Evolutionary conservation across 768 basidiomycete genomes (phyloP), one percentile per base, ranked within the genome.

Genomic region (Tephrocybe sp.): DNA sequence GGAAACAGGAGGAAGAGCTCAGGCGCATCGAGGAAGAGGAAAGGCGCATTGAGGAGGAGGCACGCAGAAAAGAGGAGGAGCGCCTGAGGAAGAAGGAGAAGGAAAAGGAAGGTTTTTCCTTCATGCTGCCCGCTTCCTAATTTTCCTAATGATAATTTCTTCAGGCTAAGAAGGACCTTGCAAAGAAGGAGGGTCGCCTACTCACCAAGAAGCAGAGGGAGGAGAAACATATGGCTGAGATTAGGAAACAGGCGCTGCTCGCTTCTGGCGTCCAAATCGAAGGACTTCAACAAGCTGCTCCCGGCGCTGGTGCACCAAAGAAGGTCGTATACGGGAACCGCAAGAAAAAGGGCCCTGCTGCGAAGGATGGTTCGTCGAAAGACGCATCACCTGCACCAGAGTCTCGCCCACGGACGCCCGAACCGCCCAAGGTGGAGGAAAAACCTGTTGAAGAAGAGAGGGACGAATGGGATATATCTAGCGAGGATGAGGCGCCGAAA

Each of bases 151-250:
- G 47, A 24, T 24, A 29, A 27, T 31, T 40, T 38, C 46, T 52
- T n/a, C 61, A 94, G 93, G 86, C 82, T 38, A 97, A 95, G 68
- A 84, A 83, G 44, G 94, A 97, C 59, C 64, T 88, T 44, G 86
- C 89, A 12, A 92, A 89, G 78, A 95, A 94, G 65, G 94, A 98
- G 70, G 97, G 97, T 19, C 82, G 88, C 39, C 72, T 95, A 21
- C 77, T 98, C 42, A 98, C 95, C n/a, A 94, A 95, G 68, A 97
- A 94, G 69, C 94, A 98, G 66, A 95, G 93, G 68, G 88, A 91
- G 61, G 94, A 97, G 65, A 85, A 79, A 58, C 89, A 88, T 18
- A 88, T 84, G 56, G 94, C 92, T 2, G 94, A 97, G 65, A 82
- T 91, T 24, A 85, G 94, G 48, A 89, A 84, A 63, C 83, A 95